Conservation (phyloP, 169 alveolate genomes). For the Condylostoma magnum region DNA sequence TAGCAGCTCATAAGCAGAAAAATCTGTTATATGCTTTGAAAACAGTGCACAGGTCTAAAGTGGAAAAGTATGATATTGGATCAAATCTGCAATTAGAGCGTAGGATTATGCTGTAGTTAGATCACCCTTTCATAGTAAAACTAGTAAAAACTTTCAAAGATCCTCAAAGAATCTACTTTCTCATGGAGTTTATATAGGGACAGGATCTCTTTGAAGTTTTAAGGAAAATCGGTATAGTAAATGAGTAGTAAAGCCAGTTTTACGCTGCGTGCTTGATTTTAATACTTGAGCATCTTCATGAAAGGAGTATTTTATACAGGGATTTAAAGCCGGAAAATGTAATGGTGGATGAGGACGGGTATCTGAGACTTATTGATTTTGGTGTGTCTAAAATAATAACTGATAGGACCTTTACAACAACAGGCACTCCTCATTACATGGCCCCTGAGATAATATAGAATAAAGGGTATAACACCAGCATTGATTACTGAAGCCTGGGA, state of each 20-base stretch:
- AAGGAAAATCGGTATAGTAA: slow-evolving; percentile 40
- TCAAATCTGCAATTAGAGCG: slow-evolving; percentile 34
- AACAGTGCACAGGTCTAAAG: slow-evolving; percentile 17
- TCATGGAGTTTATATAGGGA: slow-evolving; percentile 67
- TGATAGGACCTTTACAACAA: slow-evolving; percentile 46
- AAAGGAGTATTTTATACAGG: slow-evolving; percentile 54
- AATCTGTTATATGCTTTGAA: slow-evolving; percentile 33
- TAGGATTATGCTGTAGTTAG: slow-evolving; percentile 23
- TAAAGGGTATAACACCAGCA: slow-evolving; percentile 70
- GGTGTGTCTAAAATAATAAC: slow-evolving; percentile 52
- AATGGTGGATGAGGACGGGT: slow-evolving; percentile 65
- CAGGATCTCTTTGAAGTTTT: slow-evolving; percentile 61
- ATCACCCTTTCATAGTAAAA: slow-evolving; percentile 68
- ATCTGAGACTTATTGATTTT: slow-evolving; percentile 57
- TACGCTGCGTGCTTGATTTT: slow-evolving; percentile 50
- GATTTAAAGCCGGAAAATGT: slow-evolving; percentile 78
- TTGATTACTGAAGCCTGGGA: slow-evolving; percentile 84
- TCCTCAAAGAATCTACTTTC: slow-evolving; percentile 51
- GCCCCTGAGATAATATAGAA: slow-evolving; percentile 70
- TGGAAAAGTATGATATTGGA: neutral
- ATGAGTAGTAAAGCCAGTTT: slow-evolving; percentile 47
- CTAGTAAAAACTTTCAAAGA: slow-evolving; percentile 65
- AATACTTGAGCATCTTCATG: slow-evolving; percentile 54
- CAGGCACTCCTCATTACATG: slow-evolving; percentile 69
- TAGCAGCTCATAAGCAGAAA: slow-evolving; percentile 10